Conservation (phyloP, 805 yeast species). For the Candida lessepsii region DNA sequence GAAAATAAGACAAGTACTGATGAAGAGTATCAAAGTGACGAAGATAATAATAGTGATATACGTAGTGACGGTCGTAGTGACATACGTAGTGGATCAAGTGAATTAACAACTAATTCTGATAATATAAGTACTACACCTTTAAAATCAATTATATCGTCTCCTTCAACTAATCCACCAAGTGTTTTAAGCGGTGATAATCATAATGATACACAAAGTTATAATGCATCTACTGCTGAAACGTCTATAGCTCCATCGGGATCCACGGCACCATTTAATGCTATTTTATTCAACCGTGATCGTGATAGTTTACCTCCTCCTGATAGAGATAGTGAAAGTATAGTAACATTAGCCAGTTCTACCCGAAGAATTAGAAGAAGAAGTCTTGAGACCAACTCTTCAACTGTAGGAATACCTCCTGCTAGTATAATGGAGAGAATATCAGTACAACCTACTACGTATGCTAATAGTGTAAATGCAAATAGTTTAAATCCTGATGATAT, state of each 20-base stretch:
- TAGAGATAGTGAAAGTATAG: constrained; percentile 42
- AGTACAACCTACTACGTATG: constrained; percentile 28
- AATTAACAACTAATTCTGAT: constrained; percentile 25
- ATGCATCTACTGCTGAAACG: constrained; percentile 51
- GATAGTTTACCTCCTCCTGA: constrained; percentile 46
- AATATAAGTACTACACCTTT: constrained; percentile 50
- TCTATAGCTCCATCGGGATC: constrained; percentile 46
- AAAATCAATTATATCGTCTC: constrained; percentile 42
- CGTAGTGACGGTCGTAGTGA: constrained; percentile 7
- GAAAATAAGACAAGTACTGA: background rate
- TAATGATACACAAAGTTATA: constrained; percentile 28
- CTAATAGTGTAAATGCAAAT: constrained; percentile 15
- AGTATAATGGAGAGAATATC: constrained; percentile 58
- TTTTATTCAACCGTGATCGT: constrained; percentile 25
- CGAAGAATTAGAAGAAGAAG: constrained; percentile 40
- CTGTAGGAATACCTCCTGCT: constrained; percentile 73
- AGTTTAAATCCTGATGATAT: constrained; percentile 9
- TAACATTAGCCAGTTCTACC: constrained; percentile 42
- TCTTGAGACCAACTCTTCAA: constrained; percentile 58
- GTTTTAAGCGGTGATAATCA: constrained; percentile 32
- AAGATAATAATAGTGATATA: constrained; percentile 7
- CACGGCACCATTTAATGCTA: constrained; percentile 4
- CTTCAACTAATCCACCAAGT: constrained; percentile 41
- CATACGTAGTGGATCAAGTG: constrained; percentile 16
- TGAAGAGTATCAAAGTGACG: background rate